Evolutionary conservation across 495 filamentous ascomycete genomes (phyloP).

Genomic region (Cairneyella variabilis): DNA sequence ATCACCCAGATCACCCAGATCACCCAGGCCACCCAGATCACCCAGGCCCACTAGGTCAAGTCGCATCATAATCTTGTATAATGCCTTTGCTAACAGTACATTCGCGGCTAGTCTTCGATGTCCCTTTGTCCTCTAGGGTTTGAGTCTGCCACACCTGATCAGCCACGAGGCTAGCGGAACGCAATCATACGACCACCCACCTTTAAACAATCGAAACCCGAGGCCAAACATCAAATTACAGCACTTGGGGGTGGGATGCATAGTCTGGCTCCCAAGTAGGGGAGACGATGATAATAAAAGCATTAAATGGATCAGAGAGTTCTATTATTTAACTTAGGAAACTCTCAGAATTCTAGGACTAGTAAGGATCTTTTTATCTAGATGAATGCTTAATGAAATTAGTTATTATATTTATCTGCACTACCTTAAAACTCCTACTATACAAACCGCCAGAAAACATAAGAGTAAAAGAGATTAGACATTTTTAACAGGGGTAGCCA

Average conservation of each 20-base stretch:
- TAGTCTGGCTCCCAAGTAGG: conserved; percentile 7
- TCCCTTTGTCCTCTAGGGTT: background rate
- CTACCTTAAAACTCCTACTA: no score
- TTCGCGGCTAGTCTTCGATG: background rate
- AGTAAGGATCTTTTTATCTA: no score
- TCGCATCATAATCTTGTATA: background rate
- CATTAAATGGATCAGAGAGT: background rate
- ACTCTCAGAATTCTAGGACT: no score
- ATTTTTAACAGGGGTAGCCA: no score
- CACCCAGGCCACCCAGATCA: no score
- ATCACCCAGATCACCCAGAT: no score
- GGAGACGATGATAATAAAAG: background rate
- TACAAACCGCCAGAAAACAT: no score
- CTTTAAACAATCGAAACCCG: conserved; percentile 11
- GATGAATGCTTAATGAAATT: no score
- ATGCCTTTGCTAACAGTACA: background rate
- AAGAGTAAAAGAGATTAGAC: no score
- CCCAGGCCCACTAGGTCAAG: background rate
- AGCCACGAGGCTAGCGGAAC: conserved; percentile 9
- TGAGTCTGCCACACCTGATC: conserved; percentile 6
- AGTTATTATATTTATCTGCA: no score
- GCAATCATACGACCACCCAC: conserved; percentile 9
- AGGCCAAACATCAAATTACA: conserved; percentile 6
- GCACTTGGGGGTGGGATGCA: conserved; percentile 13
- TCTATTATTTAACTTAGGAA: background rate